A percentile compares a stretch with the other conserved stretches of the same genome.
Conservation (phyloP, 202 grass and related monocot genomes). For the Setaria viridis region DNA sequence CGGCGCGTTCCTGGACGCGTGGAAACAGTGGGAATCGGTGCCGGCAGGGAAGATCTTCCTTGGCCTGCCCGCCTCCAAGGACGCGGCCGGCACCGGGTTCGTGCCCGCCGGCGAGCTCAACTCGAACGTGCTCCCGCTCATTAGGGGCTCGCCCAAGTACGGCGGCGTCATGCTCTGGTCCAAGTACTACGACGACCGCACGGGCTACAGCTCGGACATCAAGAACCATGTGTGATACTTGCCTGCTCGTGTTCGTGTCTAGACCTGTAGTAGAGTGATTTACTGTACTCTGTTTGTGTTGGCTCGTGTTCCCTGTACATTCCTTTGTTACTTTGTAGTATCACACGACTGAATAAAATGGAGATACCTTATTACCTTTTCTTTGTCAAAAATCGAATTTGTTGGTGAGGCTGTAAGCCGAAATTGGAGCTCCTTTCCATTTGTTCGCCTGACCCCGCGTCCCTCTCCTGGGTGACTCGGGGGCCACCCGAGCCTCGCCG, state of each 20-base stretch:
- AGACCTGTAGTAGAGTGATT: background rate
- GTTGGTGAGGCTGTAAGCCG: too few species aligned
- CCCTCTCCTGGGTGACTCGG: too few species aligned
- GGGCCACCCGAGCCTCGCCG: too few species aligned
- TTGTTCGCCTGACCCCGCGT: too few species aligned
- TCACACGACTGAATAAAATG: background rate
- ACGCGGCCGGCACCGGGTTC: slow-evolving; percentile 58
- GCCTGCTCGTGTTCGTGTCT: background rate
- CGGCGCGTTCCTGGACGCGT: slow-evolving; percentile 50
- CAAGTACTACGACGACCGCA: slow-evolving; percentile 61
- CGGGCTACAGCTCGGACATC: slow-evolving; percentile 62
- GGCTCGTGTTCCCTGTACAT: background rate
- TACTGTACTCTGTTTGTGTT: background rate
- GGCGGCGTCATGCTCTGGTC: slow-evolving; percentile 75
- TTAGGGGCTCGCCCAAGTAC: slow-evolving; percentile 55
- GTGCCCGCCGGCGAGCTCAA: slow-evolving; percentile 56
- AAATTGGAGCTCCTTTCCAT: too few species aligned
- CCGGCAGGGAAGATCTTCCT: slow-evolving; percentile 57
- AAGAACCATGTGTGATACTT: slow-evolving; percentile 35
- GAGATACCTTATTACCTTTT: background rate
- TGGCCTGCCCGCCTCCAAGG: slow-evolving; percentile 52
- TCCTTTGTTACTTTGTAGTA: background rate
- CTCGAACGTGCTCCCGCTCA: slow-evolving; percentile 47
- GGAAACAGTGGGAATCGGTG: slow-evolving; percentile 59
- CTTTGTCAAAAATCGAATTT: background rate